Conservation (phyloP, 306 rosid genomes). For the Senna tora region DNA sequence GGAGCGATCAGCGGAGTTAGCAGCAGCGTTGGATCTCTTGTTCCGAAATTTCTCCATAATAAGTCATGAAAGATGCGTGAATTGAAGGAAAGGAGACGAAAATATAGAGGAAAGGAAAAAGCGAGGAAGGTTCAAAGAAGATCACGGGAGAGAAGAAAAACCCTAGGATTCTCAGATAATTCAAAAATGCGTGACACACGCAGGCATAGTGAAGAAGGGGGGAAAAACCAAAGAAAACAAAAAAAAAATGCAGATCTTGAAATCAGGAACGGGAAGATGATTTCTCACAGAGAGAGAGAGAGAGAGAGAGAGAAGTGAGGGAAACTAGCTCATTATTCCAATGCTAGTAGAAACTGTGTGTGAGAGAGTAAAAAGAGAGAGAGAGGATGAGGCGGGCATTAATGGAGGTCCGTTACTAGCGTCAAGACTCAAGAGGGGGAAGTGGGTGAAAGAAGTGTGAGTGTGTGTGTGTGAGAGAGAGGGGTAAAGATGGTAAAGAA, state of each 20-base stretch:
- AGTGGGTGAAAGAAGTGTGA: background rate
- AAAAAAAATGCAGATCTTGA: slow-evolving; percentile 20
- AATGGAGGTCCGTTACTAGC: slow-evolving; percentile 48
- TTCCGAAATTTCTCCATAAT: slow-evolving; percentile 62
- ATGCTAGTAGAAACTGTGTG: background rate
- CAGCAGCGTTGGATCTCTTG: slow-evolving; percentile 48
- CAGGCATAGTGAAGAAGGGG: background rate
- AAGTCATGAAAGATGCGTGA: slow-evolving; percentile 49
- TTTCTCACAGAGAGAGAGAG: background rate
- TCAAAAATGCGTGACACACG: slow-evolving; percentile 25
- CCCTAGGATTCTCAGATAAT: slow-evolving; percentile 42
- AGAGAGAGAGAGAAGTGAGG: background rate
- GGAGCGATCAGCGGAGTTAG: slow-evolving; percentile 43
- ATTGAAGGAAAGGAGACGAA: slow-evolving; percentile 37
- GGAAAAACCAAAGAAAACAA: background rate
- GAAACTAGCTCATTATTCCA: background rate
- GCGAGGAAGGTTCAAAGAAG: slow-evolving; percentile 15
- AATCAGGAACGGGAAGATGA: background rate
- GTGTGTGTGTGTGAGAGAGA: slow-evolving; percentile 37
- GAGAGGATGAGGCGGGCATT: slow-evolving; percentile 21
- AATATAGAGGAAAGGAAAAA: background rate
- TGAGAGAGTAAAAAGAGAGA: background rate
- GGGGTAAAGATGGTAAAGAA: slow-evolving; percentile 4
- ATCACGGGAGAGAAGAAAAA: slow-evolving; percentile 17
- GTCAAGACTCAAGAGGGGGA: background rate